Percentiles rank a stretch among this genome's conserved stretches.
Evolutionary conservation across 2,329 filamentous ascomycete genomes (phyloP).

Genomic region (Aureobasidium subglaciale): DNA sequence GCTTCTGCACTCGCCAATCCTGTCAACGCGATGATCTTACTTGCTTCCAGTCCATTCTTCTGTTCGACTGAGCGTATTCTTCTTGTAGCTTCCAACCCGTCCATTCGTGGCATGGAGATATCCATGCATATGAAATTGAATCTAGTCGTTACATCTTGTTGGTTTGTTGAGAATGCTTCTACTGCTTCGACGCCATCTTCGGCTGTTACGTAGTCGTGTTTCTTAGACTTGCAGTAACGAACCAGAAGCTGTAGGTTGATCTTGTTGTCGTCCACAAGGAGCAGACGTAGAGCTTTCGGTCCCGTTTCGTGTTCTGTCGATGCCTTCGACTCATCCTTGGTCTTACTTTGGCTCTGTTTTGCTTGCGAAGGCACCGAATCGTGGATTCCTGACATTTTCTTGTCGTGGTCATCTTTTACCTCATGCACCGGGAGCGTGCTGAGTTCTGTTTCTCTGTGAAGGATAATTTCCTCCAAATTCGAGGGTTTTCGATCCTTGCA

Average conservation of each 20-base stretch:
- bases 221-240: constrained; percentile 27
- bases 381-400: neutral
- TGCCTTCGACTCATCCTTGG: neutral
- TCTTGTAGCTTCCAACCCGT: constrained; percentile 15
- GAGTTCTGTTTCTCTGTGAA: neutral
- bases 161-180: constrained; percentile 30
- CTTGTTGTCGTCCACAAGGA: constrained; percentile 26
- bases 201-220: constrained; percentile 34
- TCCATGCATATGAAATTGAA: constrained; percentile 42
- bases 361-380: neutral
- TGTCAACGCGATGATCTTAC: constrained; percentile 23
- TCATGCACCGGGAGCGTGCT: neutral
- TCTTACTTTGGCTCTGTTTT: neutral
- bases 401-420: too few relatives aligned
- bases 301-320: neutral
- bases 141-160: neutral
- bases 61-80: constrained; percentile 16
- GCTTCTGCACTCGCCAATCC: constrained; percentile 24
- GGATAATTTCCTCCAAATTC: neutral
- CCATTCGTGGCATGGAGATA: constrained; percentile 16
- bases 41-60: constrained; percentile 5
- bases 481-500: neutral
- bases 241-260: constrained; percentile 25
- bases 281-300: constrained; percentile 20
- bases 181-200: constrained; percentile 41